Conservation (phyloP, 1,284 basidiomycete species). For the Tilletia setariae region DNA sequence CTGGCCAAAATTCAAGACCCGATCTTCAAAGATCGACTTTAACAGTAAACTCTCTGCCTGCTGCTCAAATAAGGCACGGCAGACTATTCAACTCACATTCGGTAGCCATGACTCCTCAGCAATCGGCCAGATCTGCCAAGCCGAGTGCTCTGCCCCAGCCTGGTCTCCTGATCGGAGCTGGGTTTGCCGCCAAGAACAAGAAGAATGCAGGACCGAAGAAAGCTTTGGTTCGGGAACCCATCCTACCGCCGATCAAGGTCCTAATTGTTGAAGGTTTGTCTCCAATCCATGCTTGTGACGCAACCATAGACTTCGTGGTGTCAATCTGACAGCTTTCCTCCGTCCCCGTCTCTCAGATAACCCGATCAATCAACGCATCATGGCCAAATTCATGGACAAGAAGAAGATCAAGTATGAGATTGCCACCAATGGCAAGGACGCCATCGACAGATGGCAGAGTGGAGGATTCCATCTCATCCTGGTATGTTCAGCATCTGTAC, state of each 20-base stretch:
- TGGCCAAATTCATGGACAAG: conserved; percentile 91
- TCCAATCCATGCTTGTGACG: background rate
- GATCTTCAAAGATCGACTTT: too few species aligned
- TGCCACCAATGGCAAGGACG: conserved; percentile 91
- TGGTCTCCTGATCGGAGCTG: conserved; percentile 50
- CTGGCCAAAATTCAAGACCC: too few species aligned
- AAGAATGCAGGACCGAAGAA: conserved; percentile 35
- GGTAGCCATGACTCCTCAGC: conserved; percentile 24
- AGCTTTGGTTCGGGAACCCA: conserved; percentile 39
- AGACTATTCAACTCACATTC: background rate
- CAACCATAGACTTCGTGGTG: too few species aligned
- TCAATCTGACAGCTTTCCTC: background rate
- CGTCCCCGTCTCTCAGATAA: conserved; percentile 68
- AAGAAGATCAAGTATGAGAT: conserved; percentile 94
- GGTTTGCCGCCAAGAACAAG: conserved; percentile 34
- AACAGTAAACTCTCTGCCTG: too few species aligned
- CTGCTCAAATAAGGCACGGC: too few species aligned
- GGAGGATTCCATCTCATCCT: conserved; percentile 94
- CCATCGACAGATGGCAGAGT: conserved; percentile 89
- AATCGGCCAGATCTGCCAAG: conserved; percentile 22
- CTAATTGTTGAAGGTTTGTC: conserved; percentile 47
- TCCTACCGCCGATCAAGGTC: conserved; percentile 52
- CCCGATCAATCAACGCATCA: conserved; percentile 94
- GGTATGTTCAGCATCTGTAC: conserved; percentile 59
- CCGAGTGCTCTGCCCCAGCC: conserved; percentile 48